Evolutionary conservation across 306 rosid genomes (phyloP).

Genomic region (Leucaena leucocephala): DNA sequence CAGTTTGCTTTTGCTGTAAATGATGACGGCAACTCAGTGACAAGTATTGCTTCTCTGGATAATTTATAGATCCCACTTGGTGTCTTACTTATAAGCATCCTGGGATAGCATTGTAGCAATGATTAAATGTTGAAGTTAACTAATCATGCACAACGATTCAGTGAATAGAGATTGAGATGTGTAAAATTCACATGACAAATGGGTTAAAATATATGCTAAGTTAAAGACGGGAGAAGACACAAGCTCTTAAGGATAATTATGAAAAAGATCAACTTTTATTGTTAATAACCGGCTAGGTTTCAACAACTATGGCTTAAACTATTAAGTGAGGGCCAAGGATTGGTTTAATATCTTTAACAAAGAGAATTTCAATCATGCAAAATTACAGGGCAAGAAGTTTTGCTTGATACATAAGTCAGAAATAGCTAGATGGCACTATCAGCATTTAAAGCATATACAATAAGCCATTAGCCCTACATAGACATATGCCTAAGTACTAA

Average conservation of each 20-base stretch:
- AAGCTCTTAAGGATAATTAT: slow-evolving; percentile 12
- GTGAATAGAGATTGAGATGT: slow-evolving; percentile 14
- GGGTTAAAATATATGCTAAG: background rate
- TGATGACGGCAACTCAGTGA: slow-evolving; percentile 73
- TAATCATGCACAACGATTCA: slow-evolving; percentile 23
- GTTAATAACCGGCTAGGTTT: background rate
- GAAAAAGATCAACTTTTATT: background rate
- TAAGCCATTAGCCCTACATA: slow-evolving; percentile 9
- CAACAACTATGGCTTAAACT: background rate
- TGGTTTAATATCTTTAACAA: slow-evolving; percentile 1
- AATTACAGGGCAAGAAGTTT: slow-evolving; percentile 13
- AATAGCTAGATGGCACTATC: background rate
- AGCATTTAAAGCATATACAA: slow-evolving; percentile 29
- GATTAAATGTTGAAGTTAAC: slow-evolving; percentile 36
- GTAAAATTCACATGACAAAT: slow-evolving; percentile 32
- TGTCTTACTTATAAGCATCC: slow-evolving; percentile 85
- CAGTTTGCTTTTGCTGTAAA: slow-evolving; percentile 78
- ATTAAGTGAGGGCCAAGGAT: background rate
- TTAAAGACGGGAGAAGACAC: slow-evolving; percentile 5
- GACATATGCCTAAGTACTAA: background rate
- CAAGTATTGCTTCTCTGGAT: slow-evolving; percentile 80
- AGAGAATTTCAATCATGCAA: slow-evolving; percentile 3
- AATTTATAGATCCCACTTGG: slow-evolving; percentile 85
- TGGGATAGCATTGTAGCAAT: slow-evolving; percentile 44
- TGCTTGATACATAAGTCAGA: background rate